Conservation (phyloP, 495 filamentous ascomycete species). For the Wilcoxina mikolae region DNA sequence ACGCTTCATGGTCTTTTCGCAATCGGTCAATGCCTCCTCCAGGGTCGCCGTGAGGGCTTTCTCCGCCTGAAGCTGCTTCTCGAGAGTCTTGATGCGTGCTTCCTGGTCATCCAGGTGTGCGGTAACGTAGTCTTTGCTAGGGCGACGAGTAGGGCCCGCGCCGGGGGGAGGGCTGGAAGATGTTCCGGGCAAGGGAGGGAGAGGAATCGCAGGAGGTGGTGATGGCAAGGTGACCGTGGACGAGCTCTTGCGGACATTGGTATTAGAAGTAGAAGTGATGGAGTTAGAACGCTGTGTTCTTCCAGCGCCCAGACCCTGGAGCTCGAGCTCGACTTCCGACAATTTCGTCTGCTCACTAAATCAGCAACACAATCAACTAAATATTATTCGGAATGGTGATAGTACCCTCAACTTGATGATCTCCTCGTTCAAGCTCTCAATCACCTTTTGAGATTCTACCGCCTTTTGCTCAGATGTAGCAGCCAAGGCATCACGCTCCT, state of each 20-base stretch:
- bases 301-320: slow-evolving; percentile 28
- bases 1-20: slow-evolving; percentile 53
- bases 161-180: slow-evolving; percentile 35
- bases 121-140: slow-evolving; percentile 61
- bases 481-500: slow-evolving; percentile 48
- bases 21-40: slow-evolving; percentile 86
- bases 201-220: slow-evolving; percentile 78
- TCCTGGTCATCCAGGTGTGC: slow-evolving; percentile 83
- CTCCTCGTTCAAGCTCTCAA: slow-evolving; percentile 49
- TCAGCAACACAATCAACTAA: slow-evolving; percentile 25
- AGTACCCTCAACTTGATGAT: slow-evolving; percentile 51
- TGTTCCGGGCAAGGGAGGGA: slow-evolving; percentile 65
- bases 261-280: slow-evolving; percentile 44
- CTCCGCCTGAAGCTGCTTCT: slow-evolving; percentile 91
- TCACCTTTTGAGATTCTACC: slow-evolving; percentile 37
- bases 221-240: slow-evolving; percentile 76
- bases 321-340: slow-evolving; percentile 34
- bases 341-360: slow-evolving; percentile 40
- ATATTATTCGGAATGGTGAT: slow-evolving; percentile 4
- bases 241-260: slow-evolving; percentile 60
- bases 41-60: slow-evolving; percentile 89
- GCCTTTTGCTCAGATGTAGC: slow-evolving; percentile 43
- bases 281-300: slow-evolving; percentile 62
- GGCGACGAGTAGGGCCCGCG: slow-evolving; percentile 43
- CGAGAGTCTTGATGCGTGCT: slow-evolving; percentile 82